Evolutionary conservation across 2,329 filamentous ascomycete genomes (phyloP), one percentile per base, ranked within the genome.

Genomic region (Byssoonygena ceratinophila): DNA sequence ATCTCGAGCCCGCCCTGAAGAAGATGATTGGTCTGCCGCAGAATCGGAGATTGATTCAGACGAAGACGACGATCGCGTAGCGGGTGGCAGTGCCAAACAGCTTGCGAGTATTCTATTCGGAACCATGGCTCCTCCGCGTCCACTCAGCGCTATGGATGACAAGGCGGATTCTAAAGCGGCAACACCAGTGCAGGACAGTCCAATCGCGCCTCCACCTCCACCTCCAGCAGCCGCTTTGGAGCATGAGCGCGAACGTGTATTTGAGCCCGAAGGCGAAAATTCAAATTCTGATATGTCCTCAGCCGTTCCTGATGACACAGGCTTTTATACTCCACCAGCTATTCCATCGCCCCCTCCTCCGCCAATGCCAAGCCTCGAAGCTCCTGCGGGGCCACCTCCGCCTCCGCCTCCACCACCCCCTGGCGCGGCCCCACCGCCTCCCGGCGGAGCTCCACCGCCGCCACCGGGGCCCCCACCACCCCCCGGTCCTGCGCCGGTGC

Each of bases 91-190:
- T 60, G 92, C 92, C 46, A 92, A 94, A 55, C 87, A 95, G 61
- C 80, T 98, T 34, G 92, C 92, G 14, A 94, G 87, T 5, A 92
- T 96, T 55, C 77, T 98, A 18, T 98, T 98, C 66, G 91, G 92
- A 54, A 95, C 90, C 48, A 97, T 98, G 90, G 91, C 81, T 8
- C 91, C 92, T 36, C 91, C 92, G 12, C 82, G 91, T 48, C 90
- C 91, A 27, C 71, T 96, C 41, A 94, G 87, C 18, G 85, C 88
- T 5, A 82, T 87, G 67, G 88, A 86, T 51, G 82, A 85, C 59
- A 74, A 71, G 53, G 68, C 74, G 36, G 62, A 65, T 6, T 70
- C 71, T 23, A 74, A 73, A 46, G 65, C 69, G 53, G 67, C 65
- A 53, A 72, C 71, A 14, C 72, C 74, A 4, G 69, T 73, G 18